Evolutionary conservation across 129 eudicot genomes (phyloP).

Genomic region (Flaveria bidentis): DNA sequence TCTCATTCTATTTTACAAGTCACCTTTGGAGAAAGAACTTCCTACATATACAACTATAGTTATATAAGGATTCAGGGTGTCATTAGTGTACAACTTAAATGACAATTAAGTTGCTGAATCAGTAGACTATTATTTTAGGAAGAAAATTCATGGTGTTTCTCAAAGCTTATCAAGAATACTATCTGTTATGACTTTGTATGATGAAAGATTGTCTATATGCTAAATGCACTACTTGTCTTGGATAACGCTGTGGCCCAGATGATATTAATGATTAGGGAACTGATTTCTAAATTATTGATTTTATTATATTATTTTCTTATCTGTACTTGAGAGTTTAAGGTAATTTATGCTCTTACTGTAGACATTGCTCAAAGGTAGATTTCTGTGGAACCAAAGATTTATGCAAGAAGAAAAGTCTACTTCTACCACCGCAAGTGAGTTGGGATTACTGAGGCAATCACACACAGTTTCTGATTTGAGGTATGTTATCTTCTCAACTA

Average conservation of each 20-base stretch:
- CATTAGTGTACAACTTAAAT: not conserved
- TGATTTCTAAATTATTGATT: not conserved
- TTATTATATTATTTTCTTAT: not conserved
- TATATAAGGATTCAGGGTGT: not conserved
- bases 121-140: not conserved
- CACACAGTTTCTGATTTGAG: constrained; percentile 79
- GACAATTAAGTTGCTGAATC: not conserved
- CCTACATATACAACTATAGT: not conserved
- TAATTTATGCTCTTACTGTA: constrained; percentile 26
- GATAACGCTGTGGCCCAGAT: not conserved
- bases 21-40: not conserved
- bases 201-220: not conserved
- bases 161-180: not conserved
- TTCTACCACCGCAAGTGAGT: constrained; percentile 63
- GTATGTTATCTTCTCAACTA: constrained; percentile 32
- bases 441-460: constrained; percentile 75
- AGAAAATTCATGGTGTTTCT: not conserved
- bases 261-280: not conserved
- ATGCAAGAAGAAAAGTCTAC: constrained; percentile 50
- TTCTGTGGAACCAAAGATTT: constrained; percentile 56
- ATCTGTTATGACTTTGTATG: not conserved
- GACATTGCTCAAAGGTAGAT: constrained; percentile 72
- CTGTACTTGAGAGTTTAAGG: not conserved
- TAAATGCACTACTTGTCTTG: not conserved
- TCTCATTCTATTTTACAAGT: not conserved